phyloP scores from a whole-genome alignment of 345 rosid genomes.

The Hibiscus tridactylites region DNA sequence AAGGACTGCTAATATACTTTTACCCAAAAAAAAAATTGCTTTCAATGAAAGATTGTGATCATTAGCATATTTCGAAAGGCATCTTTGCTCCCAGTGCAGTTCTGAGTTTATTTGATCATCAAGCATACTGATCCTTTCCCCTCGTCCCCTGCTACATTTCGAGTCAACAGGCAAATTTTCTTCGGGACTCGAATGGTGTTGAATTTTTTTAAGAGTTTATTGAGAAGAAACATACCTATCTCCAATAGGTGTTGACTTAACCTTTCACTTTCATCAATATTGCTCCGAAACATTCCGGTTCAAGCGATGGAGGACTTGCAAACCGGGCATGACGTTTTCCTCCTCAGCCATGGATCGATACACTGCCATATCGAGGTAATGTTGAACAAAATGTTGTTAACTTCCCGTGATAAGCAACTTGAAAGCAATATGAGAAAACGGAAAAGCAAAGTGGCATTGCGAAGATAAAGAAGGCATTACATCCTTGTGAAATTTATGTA shows the following conservation, averaged over 20 bases:
- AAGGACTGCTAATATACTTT: background rate
- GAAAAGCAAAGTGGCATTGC: background rate
- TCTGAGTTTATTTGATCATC: background rate
- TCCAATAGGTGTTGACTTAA: background rate
- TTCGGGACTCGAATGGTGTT: background rate
- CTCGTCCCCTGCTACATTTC: background rate
- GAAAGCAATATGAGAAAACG: background rate
- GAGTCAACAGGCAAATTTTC: background rate
- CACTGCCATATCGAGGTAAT: conserved; percentile 48
- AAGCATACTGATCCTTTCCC: background rate
- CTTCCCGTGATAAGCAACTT: background rate
- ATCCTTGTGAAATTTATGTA: conserved; percentile 94
- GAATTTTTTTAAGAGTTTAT: background rate
- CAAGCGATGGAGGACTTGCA: conserved; percentile 75
- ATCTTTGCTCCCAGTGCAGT: background rate
- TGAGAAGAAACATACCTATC: conserved; percentile 1
- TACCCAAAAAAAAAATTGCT: background rate
- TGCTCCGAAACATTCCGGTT: background rate
- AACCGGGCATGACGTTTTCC: conserved; percentile 75
- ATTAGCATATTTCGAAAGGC: background rate
- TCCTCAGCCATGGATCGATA: conserved; percentile 88
- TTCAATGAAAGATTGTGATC: background rate
- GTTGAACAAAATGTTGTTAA: conserved; percentile 1
- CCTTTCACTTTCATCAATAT: background rate
- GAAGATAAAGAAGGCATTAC: conserved; percentile 27